Evolutionary conservation across 1,139 yeast genomes (phyloP).

Genomic region (Candida glucosophila): DNA sequence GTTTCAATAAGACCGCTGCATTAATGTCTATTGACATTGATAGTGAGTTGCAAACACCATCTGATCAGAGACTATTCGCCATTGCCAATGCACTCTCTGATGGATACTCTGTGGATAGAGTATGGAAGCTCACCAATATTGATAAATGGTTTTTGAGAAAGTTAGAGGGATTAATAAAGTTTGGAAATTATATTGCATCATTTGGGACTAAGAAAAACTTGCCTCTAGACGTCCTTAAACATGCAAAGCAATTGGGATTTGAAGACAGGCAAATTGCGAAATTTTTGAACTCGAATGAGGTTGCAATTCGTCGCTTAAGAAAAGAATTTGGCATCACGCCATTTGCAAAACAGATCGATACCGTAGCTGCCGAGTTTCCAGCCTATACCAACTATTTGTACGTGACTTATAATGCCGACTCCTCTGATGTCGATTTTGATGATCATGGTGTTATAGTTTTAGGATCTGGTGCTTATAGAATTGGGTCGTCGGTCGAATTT

Average conservation of each 20-base stretch:
- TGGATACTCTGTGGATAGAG: slow-evolving; percentile 87
- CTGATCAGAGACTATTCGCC: slow-evolving; percentile 94
- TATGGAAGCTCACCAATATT: slow-evolving; percentile 86
- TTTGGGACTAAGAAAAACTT: slow-evolving; percentile 54
- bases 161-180: slow-evolving; percentile 61
- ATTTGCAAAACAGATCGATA: slow-evolving; percentile 94
- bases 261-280: slow-evolving; percentile 96
- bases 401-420: slow-evolving; percentile 89
- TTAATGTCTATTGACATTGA: slow-evolving; percentile 87
- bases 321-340: slow-evolving; percentile 85
- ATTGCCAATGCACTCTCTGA: slow-evolving; percentile 84
- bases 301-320: slow-evolving; percentile 86
- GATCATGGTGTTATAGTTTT: slow-evolving; percentile 86
- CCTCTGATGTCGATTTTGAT: slow-evolving; percentile 76
- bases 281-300: slow-evolving; percentile 83
- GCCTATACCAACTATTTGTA: slow-evolving; percentile 93
- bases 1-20: slow-evolving; percentile 84
- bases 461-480: slow-evolving; percentile 92
- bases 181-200: slow-evolving; percentile 54
- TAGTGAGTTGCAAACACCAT: slow-evolving; percentile 84
- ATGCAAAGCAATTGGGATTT: slow-evolving; percentile 95
- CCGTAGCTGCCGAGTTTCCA: slow-evolving; percentile 99
- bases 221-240: slow-evolving; percentile 54
- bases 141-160: slow-evolving; percentile 97
- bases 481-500: slow-evolving; percentile 90